Percentiles rank a stretch among this genome's conserved stretches.
Conservation (phyloP, 371 early-diverging fungal genomes). For the Choanephora cucurbitarum region DNA sequence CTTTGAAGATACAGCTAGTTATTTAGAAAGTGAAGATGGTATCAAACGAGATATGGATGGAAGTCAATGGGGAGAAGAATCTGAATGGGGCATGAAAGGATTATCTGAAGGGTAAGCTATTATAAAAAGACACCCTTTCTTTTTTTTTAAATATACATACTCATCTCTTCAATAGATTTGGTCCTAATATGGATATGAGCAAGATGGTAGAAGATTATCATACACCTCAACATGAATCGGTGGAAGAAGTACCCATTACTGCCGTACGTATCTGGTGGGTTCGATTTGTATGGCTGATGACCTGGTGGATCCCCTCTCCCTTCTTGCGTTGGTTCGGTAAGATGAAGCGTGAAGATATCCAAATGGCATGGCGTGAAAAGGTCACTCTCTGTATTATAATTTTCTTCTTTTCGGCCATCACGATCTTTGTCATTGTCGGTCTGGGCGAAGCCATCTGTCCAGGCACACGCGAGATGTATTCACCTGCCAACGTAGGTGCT, state of each 20-base stretch:
- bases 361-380: slow-evolving; percentile 97
- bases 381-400: slow-evolving; percentile 91
- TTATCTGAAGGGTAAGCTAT: slow-evolving; percentile 50
- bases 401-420: slow-evolving; percentile 71
- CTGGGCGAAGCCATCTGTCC: slow-evolving; percentile 90
- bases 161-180: slow-evolving; percentile 35
- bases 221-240: slow-evolving; percentile 55
- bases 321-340: slow-evolving; percentile 67
- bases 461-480: slow-evolving; percentile 66
- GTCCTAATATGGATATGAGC: slow-evolving; percentile 58
- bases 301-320: slow-evolving; percentile 87
- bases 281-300: slow-evolving; percentile 80
- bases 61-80: slow-evolving; percentile 57
- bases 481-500: slow-evolving; percentile 46
- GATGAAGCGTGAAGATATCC: slow-evolving; percentile 83
- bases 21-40: slow-evolving; percentile 50
- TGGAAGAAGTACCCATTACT: slow-evolving; percentile 59
- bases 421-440: slow-evolving; percentile 91
- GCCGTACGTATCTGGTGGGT: slow-evolving; percentile 82
- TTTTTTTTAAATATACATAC: not conserved
- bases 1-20: slow-evolving; percentile 51
- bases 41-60: slow-evolving; percentile 52
- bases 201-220: slow-evolving; percentile 54
- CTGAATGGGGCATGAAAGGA: slow-evolving; percentile 56
- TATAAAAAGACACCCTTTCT: too few species aligned